Base-by-base conservation (phyloP, 371 early-diverging fungal species). In the Syncephalastrum monosporum region DNA sequence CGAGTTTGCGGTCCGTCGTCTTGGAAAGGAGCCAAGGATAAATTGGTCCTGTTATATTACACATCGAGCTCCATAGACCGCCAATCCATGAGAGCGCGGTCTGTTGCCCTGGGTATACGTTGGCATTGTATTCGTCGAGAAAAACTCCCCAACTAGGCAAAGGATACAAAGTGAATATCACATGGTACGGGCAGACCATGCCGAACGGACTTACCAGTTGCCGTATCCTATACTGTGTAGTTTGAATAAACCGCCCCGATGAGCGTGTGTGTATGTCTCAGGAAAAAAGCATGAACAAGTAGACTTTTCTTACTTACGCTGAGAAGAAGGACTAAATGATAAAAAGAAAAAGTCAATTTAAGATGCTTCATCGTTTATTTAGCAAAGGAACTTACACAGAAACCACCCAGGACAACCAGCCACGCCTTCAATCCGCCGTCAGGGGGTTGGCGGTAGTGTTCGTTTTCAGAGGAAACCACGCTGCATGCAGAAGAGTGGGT, bases 31-130 rank as follows among this genome's bases (percentile, higher is more conserved):
- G 47, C 64, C 59, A 42, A 53, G 38, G 38, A 41, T 66, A 73
- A n/a, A 77, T 65, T 2, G 77, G 77, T 5, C 77, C 77, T 12
- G 71, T 49, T 33, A 77, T 65, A 19, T 64, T 65, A 42, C 62
- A 56, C 23, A 73, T 50, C 10, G 77, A 71, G 33, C 71, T 53
- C 66, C 74, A 73, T 27, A 77, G 47, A 1, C 69, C 69, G 12
- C 71, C 73, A 29, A 77, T 67, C 77, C 77, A 77, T 15, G 74
- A 77, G 17, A 77, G 51, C 29, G 61, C 60, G 10, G 67, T 67
- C 71, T 73, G 64, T 50, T 71, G 71, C 27, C 61, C 55, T 13
- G 47, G 46, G 49, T 58, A 77, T 19, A 77, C 60, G 43, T 69
- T 12, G 23, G 56, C 38, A 48, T 77, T 69, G 53, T 77, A 77